Conservation (phyloP, 2,329 filamentous ascomycete genomes). For the Ilyonectria sp. region DNA sequence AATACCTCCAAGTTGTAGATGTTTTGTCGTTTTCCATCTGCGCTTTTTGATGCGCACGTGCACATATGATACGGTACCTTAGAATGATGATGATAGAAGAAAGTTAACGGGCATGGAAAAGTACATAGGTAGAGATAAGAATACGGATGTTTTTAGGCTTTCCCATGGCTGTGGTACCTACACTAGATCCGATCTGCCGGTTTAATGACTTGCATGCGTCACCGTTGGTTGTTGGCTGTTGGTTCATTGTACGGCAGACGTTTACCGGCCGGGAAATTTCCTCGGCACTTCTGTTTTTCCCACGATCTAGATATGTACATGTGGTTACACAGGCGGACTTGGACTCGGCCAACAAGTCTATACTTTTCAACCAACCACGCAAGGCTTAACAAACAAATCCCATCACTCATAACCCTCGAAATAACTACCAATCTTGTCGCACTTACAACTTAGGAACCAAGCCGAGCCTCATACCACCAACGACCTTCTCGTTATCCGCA, state of each 20-base stretch:
- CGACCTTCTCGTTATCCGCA: slow-evolving; percentile 68
- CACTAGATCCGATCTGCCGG: background rate
- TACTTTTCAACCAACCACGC: background rate
- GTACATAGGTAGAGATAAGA: background rate
- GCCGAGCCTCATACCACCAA: slow-evolving; percentile 68
- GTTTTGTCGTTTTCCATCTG: background rate
- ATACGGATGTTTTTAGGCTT: slow-evolving; percentile 2
- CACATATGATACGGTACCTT: background rate
- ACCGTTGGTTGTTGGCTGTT: background rate
- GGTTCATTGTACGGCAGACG: background rate
- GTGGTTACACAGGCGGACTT: background rate
- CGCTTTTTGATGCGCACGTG: background rate
- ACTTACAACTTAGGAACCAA: slow-evolving; percentile 68
- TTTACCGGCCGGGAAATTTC: slow-evolving; percentile 5
- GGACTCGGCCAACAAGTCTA: background rate
- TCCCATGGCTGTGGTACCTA: background rate
- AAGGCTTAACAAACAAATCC: slow-evolving; percentile 13
- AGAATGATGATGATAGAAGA: slow-evolving; percentile 10
- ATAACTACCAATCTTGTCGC: too few relatives aligned
- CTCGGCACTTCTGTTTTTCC: slow-evolving; percentile 2
- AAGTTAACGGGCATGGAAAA: slow-evolving; percentile 1
- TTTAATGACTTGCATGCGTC: background rate
- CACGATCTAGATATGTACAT: slow-evolving; percentile 1
- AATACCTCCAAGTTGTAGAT: slow-evolving; percentile 62
- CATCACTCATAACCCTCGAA: slow-evolving; percentile 13